These are phyloP conservation scores for Trichophyton verrucosum DNA, from an alignment of 2,329 filamentous ascomycete genomes.

Conservation along the genomic window DNA sequence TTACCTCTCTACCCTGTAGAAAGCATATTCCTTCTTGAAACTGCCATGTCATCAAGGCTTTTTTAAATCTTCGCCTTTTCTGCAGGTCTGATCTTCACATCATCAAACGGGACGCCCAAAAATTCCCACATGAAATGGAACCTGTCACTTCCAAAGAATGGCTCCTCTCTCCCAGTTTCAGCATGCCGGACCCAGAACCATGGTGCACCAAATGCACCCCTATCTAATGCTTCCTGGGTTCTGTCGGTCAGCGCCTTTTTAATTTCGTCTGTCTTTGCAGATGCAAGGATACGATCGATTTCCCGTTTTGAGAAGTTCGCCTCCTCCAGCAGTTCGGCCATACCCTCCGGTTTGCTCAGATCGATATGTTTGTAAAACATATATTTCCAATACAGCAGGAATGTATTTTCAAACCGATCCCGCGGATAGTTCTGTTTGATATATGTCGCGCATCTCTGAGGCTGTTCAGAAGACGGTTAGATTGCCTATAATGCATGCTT, in stretches of 20 bases:
- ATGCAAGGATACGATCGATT: constrained; percentile 44
- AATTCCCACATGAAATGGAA: constrained; percentile 16
- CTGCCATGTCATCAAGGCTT: too few species aligned
- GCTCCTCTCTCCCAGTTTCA: constrained; percentile 13
- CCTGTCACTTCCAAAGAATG: constrained; percentile 16
- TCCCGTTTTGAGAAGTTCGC: constrained; percentile 40
- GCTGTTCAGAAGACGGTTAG: constrained; percentile 24
- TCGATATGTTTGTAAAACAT: constrained; percentile 53
- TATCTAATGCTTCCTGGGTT: constrained; percentile 47
- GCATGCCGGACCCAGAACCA: constrained; percentile 58
- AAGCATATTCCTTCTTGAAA: not conserved
- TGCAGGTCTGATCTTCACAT: constrained; percentile 9
- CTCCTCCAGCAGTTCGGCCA: constrained; percentile 32
- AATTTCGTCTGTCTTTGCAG: constrained; percentile 37
- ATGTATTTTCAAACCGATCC: constrained; percentile 41
- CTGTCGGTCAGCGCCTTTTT: constrained; percentile 45
- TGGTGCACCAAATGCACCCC: constrained; percentile 64
- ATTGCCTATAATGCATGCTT: not conserved
- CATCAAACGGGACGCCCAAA: constrained; percentile 12
- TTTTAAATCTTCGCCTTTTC: not conserved
- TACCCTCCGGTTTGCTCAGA: constrained; percentile 46
- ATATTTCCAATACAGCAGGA: constrained; percentile 44
- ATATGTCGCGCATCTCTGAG: constrained; percentile 54
- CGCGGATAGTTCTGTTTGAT: constrained; percentile 48
- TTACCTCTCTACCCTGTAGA: not conserved